phyloP scores from a whole-genome alignment of 177 flowering plant genomes.

The Telopea speciosissima region DNA sequence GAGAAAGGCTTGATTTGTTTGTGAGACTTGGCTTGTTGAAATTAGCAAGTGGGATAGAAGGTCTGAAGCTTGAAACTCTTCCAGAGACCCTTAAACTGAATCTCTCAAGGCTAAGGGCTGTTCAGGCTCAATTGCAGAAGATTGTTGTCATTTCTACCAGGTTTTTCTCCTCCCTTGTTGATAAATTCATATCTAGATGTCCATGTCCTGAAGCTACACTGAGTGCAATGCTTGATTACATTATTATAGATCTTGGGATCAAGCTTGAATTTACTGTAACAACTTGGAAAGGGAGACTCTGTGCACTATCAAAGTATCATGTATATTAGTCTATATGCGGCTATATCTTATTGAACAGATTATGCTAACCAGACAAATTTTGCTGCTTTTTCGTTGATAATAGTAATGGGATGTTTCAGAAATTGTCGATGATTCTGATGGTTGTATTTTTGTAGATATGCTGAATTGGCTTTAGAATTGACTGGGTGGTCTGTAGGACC shows the following conservation, averaged over 20 bases:
- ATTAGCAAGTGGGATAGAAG: conserved; percentile 54
- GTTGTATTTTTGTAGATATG: neutral
- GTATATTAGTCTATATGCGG: neutral
- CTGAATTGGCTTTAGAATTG: neutral
- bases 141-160: conserved; percentile 75
- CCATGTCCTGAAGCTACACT: neutral
- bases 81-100: conserved; percentile 90
- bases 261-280: too few species aligned
- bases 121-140: conserved; percentile 81
- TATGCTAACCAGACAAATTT: neutral
- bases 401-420: neutral
- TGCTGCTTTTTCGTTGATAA: neutral
- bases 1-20: conserved; percentile 62
- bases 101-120: conserved; percentile 53
- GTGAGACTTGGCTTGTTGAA: conserved; percentile 85
- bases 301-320: too few species aligned
- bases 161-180: conserved; percentile 20
- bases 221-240: neutral
- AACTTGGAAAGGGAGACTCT: too few species aligned
- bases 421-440: neutral
- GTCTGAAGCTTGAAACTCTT: conserved; percentile 47
- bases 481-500: neutral
- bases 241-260: too few species aligned
- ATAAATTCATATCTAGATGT: neutral
- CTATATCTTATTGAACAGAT: neutral